phyloP scores from a whole-genome alignment of 139 green algal species.

The Closterium sp. region DNA sequence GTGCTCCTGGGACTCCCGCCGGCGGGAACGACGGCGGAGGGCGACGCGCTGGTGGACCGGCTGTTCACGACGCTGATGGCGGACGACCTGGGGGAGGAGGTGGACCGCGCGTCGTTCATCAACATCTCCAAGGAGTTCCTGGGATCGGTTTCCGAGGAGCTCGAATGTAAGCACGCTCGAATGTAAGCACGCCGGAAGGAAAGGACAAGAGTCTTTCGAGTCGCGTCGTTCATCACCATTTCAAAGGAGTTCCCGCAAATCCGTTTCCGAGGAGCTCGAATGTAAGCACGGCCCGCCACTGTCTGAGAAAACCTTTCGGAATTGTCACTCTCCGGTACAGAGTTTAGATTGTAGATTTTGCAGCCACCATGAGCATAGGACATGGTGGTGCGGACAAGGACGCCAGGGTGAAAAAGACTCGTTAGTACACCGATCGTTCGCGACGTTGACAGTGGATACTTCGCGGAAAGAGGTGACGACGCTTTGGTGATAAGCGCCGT shows the following conservation, averaged over 20 bases:
- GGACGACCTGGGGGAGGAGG: neutral
- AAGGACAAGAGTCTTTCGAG: neutral
- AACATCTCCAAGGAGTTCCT: neutral
- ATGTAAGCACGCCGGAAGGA: neutral
- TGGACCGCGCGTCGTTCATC: neutral
- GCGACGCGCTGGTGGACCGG: neutral
- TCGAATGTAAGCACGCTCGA: neutral
- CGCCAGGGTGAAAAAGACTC: too few species aligned
- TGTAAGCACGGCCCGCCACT: too few species aligned
- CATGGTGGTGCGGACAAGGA: too few species aligned
- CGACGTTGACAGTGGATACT: too few species aligned
- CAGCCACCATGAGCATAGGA: too few species aligned
- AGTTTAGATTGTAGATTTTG: too few species aligned
- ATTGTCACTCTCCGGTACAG: too few species aligned
- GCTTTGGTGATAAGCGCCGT: too few species aligned
- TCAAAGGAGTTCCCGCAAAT: neutral
- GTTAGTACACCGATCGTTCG: too few species aligned
- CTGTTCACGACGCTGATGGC: constrained; percentile 6
- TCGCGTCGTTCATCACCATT: neutral
- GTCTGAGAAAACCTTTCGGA: too few species aligned
- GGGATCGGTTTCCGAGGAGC: neutral
- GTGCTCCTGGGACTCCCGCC: neutral
- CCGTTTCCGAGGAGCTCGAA: too few species aligned
- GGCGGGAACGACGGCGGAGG: neutral
- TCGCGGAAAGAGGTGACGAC: too few species aligned